These are phyloP conservation scores for Brasenia schreberi DNA, from an alignment of 164 flowering plant genomes.

Conservation along the genomic window DNA sequence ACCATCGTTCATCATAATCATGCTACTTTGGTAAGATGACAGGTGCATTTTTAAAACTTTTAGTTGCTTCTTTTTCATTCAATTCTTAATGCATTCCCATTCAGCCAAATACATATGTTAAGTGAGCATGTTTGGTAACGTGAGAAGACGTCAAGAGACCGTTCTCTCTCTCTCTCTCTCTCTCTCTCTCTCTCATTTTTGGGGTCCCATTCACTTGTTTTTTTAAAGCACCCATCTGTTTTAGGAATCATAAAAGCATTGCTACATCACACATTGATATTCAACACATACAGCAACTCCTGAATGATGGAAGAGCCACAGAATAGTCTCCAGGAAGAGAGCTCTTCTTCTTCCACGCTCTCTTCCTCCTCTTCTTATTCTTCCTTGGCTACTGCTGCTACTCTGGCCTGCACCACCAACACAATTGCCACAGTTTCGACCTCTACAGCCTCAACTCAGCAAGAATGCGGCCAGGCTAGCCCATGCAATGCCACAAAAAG, in stretches of 20 bases:
- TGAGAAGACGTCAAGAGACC: too few relatives aligned
- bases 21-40: too few relatives aligned
- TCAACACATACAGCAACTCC: neutral
- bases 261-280: neutral
- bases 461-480: neutral
- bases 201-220: too few relatives aligned
- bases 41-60: too few relatives aligned
- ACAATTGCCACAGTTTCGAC: neutral
- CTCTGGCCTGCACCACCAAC: neutral
- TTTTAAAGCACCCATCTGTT: neutral
- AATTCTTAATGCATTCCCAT: too few relatives aligned
- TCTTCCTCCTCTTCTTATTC: conserved; percentile 9
- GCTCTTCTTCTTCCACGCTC: neutral
- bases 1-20: too few relatives aligned
- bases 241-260: conserved; percentile 9
- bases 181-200: too few relatives aligned
- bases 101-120: too few relatives aligned
- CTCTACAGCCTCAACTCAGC: neutral
- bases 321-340: neutral
- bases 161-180: too few relatives aligned
- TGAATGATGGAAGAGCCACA: conserved; percentile 3
- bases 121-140: too few relatives aligned
- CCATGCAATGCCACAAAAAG: too few relatives aligned
- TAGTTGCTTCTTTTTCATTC: too few relatives aligned
- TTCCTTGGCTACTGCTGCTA: conserved; percentile 4